Conservation (phyloP, 1,284 basidiomycete species). For the Meripilus lineatus region DNA sequence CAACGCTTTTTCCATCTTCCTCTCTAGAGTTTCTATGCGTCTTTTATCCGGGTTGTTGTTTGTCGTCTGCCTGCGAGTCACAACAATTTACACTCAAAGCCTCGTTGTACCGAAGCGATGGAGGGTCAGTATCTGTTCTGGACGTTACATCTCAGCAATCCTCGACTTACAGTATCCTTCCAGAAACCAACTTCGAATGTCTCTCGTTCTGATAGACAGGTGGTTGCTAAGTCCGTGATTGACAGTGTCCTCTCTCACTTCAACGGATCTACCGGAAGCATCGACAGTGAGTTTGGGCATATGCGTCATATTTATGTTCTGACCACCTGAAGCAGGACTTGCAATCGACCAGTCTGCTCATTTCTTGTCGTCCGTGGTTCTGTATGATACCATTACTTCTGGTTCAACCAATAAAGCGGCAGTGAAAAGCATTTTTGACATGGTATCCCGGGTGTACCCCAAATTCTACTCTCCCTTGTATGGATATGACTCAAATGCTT, state of each 20-base stretch:
- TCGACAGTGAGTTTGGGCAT: constrained; percentile 3
- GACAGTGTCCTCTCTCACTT: constrained; percentile 1
- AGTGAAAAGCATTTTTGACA: background rate
- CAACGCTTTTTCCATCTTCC: too few species aligned
- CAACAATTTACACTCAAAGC: too few species aligned
- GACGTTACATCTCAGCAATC: background rate
- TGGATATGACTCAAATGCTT: background rate
- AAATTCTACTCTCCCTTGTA: background rate
- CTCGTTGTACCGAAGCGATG: background rate
- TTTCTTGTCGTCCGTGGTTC: constrained; percentile 4
- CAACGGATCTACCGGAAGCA: constrained; percentile 3
- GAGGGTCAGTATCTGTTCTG: background rate
- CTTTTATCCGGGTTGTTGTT: too few species aligned
- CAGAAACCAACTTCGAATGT: constrained; percentile 8
- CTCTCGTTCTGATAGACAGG: background rate
- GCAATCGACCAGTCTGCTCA: constrained; percentile 2
- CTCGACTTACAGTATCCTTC: too few species aligned
- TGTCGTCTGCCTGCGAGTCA: too few species aligned
- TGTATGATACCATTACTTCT: background rate
- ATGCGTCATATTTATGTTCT: background rate
- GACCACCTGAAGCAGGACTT: background rate
- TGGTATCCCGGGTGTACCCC: background rate
- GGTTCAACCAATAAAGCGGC: background rate
- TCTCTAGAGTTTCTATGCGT: too few species aligned
- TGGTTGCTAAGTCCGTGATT: background rate